These are phyloP conservation scores for Trametes polyzona DNA, from an alignment of 1,284 basidiomycete species.

Conservation along the genomic window DNA sequence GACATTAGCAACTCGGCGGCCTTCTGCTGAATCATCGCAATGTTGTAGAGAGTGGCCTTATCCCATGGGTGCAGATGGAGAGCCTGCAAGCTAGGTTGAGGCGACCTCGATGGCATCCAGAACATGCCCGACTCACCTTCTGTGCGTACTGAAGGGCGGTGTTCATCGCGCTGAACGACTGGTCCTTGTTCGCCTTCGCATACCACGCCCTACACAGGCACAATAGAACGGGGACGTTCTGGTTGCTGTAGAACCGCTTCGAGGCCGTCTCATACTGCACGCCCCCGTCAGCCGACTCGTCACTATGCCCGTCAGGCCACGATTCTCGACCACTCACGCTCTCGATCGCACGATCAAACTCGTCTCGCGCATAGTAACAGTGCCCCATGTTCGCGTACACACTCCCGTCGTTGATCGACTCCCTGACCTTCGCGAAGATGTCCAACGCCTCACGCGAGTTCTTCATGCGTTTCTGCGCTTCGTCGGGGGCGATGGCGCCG, in stretches of 20 bases:
- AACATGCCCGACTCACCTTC: constrained; percentile 48
- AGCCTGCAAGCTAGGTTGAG: constrained; percentile 54
- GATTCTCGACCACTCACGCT: constrained; percentile 64
- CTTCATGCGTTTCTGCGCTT: constrained; percentile 63
- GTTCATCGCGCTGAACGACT: constrained; percentile 79
- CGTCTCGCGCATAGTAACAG: constrained; percentile 88
- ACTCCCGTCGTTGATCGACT: constrained; percentile 82
- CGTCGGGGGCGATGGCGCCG: constrained; percentile 54
- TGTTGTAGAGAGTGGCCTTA: constrained; percentile 90
- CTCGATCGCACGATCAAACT: constrained; percentile 93
- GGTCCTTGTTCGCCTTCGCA: constrained; percentile 87
- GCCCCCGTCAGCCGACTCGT: not conserved
- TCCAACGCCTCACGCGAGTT: constrained; percentile 85
- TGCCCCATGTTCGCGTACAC: constrained; percentile 96
- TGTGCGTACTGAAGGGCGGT: constrained; percentile 82
- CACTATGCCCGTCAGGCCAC: not conserved
- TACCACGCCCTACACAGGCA: constrained; percentile 92
- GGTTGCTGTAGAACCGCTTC: constrained; percentile 69
- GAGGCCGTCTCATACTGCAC: constrained; percentile 87
- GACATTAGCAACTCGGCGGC: constrained; percentile 86
- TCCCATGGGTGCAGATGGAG: constrained; percentile 82
- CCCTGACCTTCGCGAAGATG: constrained; percentile 87
- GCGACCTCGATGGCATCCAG: too few species aligned
- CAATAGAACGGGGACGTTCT: constrained; percentile 75
- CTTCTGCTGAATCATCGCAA: constrained; percentile 96